Evolutionary conservation across 2,329 filamentous ascomycete species (phyloP).

Genomic region (Aspergillus latus): DNA sequence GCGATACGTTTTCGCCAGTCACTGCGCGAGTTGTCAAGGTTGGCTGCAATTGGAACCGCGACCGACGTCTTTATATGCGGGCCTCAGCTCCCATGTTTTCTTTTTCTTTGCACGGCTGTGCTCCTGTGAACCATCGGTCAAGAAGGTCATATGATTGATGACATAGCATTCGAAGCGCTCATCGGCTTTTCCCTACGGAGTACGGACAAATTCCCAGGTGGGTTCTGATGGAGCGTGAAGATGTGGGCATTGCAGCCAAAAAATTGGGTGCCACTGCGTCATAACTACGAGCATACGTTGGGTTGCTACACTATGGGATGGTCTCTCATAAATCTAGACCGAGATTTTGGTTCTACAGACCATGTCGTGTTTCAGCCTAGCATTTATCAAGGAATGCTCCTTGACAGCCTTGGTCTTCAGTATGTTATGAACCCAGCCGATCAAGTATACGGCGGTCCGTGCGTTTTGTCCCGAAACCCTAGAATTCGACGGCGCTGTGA

Average conservation of each 20-base stretch:
- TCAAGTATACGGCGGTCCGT: background rate
- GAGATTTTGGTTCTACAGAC: background rate
- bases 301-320: background rate
- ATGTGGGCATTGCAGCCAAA: background rate
- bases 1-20: background rate
- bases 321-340: background rate
- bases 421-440: background rate
- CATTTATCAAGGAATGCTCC: background rate
- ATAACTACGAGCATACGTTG: background rate
- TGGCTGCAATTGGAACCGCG: background rate
- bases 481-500: too few species aligned
- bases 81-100: background rate
- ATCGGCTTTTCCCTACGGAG: background rate
- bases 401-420: too few species aligned
- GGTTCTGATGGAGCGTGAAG: background rate
- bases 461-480: too few species aligned
- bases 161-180: background rate
- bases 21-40: background rate
- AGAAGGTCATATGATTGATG: background rate
- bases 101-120: background rate
- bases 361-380: background rate
- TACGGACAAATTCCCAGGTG: background rate
- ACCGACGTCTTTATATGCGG: background rate
- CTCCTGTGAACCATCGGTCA: background rate
- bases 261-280: background rate